Percentiles rank a stretch among this genome's conserved stretches.
Conservation (phyloP, 176 grass and related monocot species). For the Carex parvula region DNA sequence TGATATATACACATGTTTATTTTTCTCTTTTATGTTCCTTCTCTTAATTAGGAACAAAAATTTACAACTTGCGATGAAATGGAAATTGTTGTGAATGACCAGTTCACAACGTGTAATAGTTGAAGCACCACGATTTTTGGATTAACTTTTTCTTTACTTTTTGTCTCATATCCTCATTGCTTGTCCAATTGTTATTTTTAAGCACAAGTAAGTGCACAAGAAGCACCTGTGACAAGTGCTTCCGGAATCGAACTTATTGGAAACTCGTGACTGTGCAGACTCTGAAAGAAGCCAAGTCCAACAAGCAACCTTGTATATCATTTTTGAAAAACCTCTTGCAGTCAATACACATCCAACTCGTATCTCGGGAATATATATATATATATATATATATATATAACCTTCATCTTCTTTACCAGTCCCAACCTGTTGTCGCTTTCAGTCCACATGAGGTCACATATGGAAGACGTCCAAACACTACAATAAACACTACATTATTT, state of each 20-base stretch:
- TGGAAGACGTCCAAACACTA: too few species aligned
- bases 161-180: background rate
- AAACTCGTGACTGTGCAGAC: background rate
- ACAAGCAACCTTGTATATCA: too few species aligned
- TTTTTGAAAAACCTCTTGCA: too few species aligned
- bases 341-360: too few species aligned
- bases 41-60: background rate
- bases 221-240: too few species aligned
- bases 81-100: conserved; percentile 25
- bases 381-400: too few species aligned
- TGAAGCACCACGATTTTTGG: conserved; percentile 19
- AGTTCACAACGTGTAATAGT: conserved; percentile 21
- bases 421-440: too few species aligned
- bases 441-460: too few species aligned
- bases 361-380: too few species aligned
- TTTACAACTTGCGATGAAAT: background rate
- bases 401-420: too few species aligned
- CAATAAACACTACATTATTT: too few species aligned
- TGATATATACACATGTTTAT: background rate
- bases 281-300: too few species aligned
- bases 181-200: background rate
- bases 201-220: background rate
- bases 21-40: background rate
- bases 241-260: background rate
- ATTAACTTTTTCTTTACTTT: background rate